Evolutionary conservation across 768 basidiomycete species (phyloP).

Genomic region (Rhodosporidiobolus odoratus): DNA sequence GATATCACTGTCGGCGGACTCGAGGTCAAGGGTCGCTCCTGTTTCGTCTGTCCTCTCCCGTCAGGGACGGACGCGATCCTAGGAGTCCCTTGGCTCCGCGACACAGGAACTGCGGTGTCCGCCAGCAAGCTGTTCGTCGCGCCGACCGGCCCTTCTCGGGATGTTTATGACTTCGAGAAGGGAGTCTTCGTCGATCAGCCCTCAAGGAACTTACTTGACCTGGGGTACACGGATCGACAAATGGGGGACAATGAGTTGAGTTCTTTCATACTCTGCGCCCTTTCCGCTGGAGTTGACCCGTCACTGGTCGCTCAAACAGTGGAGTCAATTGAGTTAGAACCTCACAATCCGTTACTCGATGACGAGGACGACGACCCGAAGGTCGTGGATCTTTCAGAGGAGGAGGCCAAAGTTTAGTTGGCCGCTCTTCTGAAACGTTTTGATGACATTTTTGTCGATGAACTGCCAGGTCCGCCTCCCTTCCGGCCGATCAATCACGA

Average conservation of each 20-base stretch:
- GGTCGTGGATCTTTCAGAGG: background rate
- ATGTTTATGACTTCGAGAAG: background rate
- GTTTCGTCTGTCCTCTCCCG: conserved; percentile 8
- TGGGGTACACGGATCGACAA: background rate
- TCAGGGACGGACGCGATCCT: conserved; percentile 13
- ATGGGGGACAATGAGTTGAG: background rate
- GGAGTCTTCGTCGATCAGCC: background rate
- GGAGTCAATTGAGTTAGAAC: conserved; percentile 7
- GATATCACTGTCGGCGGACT: background rate
- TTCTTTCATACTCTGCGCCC: background rate
- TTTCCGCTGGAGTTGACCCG: background rate
- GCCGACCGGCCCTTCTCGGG: background rate
- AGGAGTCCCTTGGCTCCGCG: conserved; percentile 5
- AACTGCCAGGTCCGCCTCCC: conserved; percentile 7
- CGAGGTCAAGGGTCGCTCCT: background rate
- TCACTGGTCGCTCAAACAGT: too few relatives aligned
- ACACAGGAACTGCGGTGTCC: background rate
- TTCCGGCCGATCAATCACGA: conserved; percentile 13
- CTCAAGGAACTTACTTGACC: background rate
- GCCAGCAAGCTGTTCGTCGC: background rate
- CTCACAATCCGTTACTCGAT: conserved; percentile 15
- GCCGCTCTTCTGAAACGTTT: background rate
- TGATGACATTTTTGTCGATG: conserved; percentile 5
- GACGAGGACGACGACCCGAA: background rate
- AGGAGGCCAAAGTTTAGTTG: background rate